A percentile compares a stretch with the other conserved stretches of the same genome.
Evolutionary conservation across 2,329 filamentous ascomycete genomes (phyloP).

Genomic region (Magnaporthales sp.): DNA sequence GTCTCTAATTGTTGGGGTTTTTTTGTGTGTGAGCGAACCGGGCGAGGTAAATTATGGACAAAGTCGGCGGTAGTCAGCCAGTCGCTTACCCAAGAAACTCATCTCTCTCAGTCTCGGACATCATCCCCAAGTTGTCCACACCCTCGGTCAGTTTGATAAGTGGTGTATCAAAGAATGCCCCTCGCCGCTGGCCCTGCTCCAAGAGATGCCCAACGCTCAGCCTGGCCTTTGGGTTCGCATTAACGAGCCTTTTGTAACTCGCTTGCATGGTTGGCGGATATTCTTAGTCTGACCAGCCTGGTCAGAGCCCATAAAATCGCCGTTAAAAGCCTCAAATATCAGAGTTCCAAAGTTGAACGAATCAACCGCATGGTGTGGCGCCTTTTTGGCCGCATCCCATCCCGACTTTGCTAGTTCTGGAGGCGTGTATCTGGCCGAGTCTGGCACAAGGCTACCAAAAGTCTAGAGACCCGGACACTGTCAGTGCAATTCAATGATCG

Average conservation of each 20-base stretch:
- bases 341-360: constrained; percentile 79
- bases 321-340: constrained; percentile 88
- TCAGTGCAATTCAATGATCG: neutral
- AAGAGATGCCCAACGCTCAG: constrained; percentile 79
- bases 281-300: constrained; percentile 80
- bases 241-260: constrained; percentile 82
- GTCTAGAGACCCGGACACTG: constrained; percentile 39
- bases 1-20: constrained; percentile 37
- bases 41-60: neutral
- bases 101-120: constrained; percentile 75
- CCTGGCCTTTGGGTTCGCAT: constrained; percentile 80
- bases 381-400: constrained; percentile 86
- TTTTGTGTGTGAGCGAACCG: neutral
- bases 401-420: constrained; percentile 79
- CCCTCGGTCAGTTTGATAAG: constrained; percentile 88
- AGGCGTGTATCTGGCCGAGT: constrained; percentile 74
- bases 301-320: constrained; percentile 65
- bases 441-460: constrained; percentile 80
- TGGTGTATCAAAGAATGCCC: constrained; percentile 87
- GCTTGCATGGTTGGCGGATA: constrained; percentile 79
- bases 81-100: constrained; percentile 59
- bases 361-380: constrained; percentile 74
- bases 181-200: constrained; percentile 74
- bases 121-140: constrained; percentile 86
- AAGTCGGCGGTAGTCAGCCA: neutral